Conservation (phyloP, 148 eudicot species). For the Nyssa sinensis region DNA sequence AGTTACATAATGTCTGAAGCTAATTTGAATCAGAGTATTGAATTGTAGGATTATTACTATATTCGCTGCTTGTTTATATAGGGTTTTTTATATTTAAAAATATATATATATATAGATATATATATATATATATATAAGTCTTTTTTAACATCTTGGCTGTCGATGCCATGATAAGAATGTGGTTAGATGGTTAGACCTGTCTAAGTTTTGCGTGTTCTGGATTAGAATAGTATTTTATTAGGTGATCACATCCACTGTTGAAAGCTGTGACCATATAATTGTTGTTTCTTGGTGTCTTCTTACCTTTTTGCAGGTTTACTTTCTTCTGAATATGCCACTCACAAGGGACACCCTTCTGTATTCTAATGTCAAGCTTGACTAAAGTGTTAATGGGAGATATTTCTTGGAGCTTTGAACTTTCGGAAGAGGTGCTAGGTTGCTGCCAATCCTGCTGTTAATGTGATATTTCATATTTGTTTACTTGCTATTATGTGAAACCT, state of each 20-base stretch:
- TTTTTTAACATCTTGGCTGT: background rate
- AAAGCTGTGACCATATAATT: background rate
- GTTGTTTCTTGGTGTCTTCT: background rate
- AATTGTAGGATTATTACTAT: no score
- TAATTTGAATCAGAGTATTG: background rate
- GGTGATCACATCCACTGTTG: background rate
- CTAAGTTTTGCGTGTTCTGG: background rate
- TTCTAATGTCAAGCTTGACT: conserved; percentile 83
- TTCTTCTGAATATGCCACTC: conserved; percentile 62
- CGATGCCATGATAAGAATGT: background rate
- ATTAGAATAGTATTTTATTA: background rate
- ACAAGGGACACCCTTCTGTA: conserved; percentile 83
- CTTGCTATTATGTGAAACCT: background rate
- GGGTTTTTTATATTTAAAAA: background rate
- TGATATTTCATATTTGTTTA: background rate
- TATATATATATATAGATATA: no score
- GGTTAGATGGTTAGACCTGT: background rate
- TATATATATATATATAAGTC: no score
- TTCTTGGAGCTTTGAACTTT: background rate
- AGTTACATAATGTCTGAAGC: no score
- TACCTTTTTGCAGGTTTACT: conserved; percentile 43
- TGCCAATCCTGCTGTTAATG: background rate
- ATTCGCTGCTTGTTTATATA: background rate
- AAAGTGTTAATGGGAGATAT: conserved; percentile 10
- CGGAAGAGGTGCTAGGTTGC: background rate